Percentiles rank a stretch among this genome's conserved stretches.
Conservation (phyloP, 805 yeast species). For the Lachancea meyersii region DNA sequence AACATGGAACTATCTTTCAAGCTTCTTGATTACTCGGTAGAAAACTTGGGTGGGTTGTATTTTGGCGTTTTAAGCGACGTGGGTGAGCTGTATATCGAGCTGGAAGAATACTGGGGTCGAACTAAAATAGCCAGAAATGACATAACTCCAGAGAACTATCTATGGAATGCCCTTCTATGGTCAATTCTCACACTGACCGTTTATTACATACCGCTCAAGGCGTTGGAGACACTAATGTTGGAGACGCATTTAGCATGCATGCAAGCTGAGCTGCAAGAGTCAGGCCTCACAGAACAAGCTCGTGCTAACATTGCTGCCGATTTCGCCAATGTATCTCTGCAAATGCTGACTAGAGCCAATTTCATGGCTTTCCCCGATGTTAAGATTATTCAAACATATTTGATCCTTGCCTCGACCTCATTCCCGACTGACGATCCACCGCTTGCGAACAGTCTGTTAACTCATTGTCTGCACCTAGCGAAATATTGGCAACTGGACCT, state of each 20-base stretch:
- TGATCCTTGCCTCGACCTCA: slow-evolving; percentile 25
- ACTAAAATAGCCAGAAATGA: slow-evolving; percentile 7
- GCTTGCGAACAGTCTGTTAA: slow-evolving; percentile 17
- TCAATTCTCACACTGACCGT: slow-evolving; percentile 25
- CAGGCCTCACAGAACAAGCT: slow-evolving; percentile 11
- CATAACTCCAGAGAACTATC: slow-evolving; percentile 19
- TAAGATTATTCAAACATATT: slow-evolving; percentile 22
- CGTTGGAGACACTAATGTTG: slow-evolving; percentile 11
- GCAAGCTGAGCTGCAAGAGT: slow-evolving; percentile 3
- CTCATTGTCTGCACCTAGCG: slow-evolving; percentile 22
- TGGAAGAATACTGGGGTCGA: slow-evolving; percentile 23
- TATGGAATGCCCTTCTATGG: slow-evolving; percentile 28
- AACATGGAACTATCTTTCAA: slow-evolving; percentile 19
- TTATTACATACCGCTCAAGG: slow-evolving; percentile 24
- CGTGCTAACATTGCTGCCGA: slow-evolving; percentile 15
- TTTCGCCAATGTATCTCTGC: slow-evolving; percentile 16
- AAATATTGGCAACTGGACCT: slow-evolving; percentile 23
- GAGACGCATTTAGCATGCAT: neutral
- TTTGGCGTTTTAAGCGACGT: slow-evolving; percentile 31
- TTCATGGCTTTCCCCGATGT: slow-evolving; percentile 25
- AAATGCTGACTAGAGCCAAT: slow-evolving; percentile 16
- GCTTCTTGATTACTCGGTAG: slow-evolving; percentile 27
- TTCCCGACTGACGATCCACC: slow-evolving; percentile 13
- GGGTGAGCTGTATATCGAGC: slow-evolving; percentile 22
- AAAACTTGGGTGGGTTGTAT: slow-evolving; percentile 29